Conservation (phyloP, 495 filamentous ascomycete species). For the Friedmanniomyces endolithicus region DNA sequence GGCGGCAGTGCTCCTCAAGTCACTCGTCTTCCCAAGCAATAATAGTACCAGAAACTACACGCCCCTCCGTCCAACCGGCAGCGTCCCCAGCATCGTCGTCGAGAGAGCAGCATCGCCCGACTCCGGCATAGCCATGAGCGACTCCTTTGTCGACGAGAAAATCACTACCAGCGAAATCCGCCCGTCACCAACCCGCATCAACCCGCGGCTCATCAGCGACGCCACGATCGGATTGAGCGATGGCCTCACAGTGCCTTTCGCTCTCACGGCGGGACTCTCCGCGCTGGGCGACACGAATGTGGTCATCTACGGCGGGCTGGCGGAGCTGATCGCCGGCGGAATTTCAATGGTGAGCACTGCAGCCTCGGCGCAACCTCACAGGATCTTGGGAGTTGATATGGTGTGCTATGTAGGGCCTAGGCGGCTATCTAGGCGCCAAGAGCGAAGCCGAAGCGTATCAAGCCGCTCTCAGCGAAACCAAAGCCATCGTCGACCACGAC, state of each 20-base stretch:
- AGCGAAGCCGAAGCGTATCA: conserved; percentile 41
- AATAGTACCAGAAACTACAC: not conserved
- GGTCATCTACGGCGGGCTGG: conserved; percentile 46
- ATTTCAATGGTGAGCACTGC: conserved; percentile 41
- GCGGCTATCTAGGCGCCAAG: conserved; percentile 54
- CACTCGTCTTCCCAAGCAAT: not conserved
- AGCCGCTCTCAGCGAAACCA: conserved; percentile 8
- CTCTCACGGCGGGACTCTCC: conserved; percentile 31
- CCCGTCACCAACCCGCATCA: conserved; percentile 5
- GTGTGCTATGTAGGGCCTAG: conserved; percentile 29
- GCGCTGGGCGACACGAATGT: conserved; percentile 42
- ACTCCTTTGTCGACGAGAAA: conserved; percentile 1
- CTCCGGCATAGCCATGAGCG: conserved; percentile 2
- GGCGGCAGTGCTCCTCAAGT: conserved; percentile 10
- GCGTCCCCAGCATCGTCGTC: not conserved
- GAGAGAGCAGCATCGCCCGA: conserved; percentile 1
- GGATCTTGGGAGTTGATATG: not conserved
- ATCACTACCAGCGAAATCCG: not conserved
- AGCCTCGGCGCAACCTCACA: too few species aligned
- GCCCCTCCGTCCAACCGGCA: not conserved
- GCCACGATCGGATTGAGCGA: conserved; percentile 22
- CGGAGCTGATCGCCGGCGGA: conserved; percentile 46
- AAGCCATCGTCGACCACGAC: conserved; percentile 10
- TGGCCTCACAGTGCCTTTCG: conserved; percentile 23
- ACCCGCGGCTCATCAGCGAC: conserved; percentile 20